Percentiles rank a stretch among this genome's conserved stretches.
Conservation (phyloP, 805 yeast genomes). For the Ogataea zsoltii region DNA sequence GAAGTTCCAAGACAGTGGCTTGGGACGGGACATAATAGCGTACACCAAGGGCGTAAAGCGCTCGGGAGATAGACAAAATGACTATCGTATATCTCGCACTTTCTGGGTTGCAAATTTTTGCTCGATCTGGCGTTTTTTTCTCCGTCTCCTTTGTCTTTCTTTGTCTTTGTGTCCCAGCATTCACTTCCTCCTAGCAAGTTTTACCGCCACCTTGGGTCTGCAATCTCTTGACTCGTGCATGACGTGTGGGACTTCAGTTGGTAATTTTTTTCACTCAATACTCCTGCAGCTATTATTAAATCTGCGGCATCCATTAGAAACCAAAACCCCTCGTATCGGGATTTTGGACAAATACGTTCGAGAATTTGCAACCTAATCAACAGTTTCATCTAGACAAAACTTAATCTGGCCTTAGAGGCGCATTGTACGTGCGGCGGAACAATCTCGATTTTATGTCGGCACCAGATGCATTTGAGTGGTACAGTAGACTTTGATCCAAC, state of each 20-base stretch:
- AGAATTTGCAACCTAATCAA: neutral
- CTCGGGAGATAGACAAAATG: too few relatives aligned
- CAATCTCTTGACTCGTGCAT: constrained; percentile 1
- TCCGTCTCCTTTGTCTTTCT: too few relatives aligned
- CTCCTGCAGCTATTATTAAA: neutral
- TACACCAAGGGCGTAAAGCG: too few relatives aligned
- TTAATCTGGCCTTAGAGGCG: neutral
- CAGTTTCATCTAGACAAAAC: neutral
- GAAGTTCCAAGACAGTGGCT: too few relatives aligned
- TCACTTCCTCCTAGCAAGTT: neutral
- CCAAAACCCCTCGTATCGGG: neutral
- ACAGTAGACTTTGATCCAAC: neutral
- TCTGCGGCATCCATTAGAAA: neutral
- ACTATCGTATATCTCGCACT: too few relatives aligned
- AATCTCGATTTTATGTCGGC: neutral
- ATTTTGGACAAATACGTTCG: neutral
- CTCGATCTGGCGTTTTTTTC: too few relatives aligned
- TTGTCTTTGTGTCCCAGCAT: too few relatives aligned
- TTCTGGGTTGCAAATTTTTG: too few relatives aligned
- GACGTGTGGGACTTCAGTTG: neutral
- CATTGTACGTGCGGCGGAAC: neutral
- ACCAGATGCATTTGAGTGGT: neutral
- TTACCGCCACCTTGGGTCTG: neutral
- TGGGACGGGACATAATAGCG: too few relatives aligned
- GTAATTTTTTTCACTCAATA: neutral